These are phyloP conservation scores for Phytophthora sp. DNA, from an alignment of 352 stramenopile species.

Conservation along the genomic window DNA sequence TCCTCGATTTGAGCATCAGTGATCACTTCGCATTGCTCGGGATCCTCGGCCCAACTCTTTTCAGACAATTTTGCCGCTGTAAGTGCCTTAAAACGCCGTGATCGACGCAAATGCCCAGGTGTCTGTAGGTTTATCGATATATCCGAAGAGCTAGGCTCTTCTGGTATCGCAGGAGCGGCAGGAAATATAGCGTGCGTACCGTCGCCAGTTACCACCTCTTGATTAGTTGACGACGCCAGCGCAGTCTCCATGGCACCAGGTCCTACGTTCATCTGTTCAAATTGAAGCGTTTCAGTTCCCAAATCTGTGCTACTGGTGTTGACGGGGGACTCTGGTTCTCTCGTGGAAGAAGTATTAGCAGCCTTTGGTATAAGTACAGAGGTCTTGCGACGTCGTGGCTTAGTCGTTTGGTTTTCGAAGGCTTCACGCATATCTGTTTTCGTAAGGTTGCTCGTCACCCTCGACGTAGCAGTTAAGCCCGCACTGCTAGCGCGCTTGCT, in stretches of 20 bases:
- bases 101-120: slow-evolving; percentile 11
- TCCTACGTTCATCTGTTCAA: too few species aligned
- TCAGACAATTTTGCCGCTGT: slow-evolving; percentile 11
- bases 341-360: too few species aligned
- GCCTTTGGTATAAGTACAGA: too few species aligned
- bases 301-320: too few species aligned
- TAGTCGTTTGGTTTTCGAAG: background rate
- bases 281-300: too few species aligned
- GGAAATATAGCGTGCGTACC: too few species aligned
- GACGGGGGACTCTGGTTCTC: too few species aligned
- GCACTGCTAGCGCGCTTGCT: slow-evolving; percentile 6
- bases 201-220: too few species aligned
- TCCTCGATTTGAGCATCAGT: slow-evolving; percentile 12
- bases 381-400: background rate
- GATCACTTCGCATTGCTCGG: slow-evolving; percentile 5
- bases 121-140: background rate
- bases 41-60: slow-evolving; percentile 7
- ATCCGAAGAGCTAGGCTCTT: background rate
- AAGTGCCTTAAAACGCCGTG: slow-evolving; percentile 15
- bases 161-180: background rate
- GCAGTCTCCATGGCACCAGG: background rate
- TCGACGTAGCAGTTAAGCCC: background rate
- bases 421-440: too few species aligned
- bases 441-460: too few species aligned
- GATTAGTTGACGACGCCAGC: background rate